phyloP scores from a whole-genome alignment of 2,329 filamentous ascomycete species.

The Trichoderma sp. region DNA sequence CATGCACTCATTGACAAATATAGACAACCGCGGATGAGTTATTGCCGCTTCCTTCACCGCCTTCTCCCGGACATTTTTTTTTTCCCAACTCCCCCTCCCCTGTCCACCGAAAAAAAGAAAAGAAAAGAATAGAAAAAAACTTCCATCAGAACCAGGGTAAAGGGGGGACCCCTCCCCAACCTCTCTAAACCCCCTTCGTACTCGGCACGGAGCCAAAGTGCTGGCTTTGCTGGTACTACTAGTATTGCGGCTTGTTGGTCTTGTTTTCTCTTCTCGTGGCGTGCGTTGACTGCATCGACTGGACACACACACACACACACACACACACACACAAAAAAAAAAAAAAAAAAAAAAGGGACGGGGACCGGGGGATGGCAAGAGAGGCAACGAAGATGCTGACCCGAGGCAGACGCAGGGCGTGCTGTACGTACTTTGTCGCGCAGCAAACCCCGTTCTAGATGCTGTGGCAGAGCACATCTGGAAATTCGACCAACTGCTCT shows the following conservation, averaged over 20 bases:
- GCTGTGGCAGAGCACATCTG: background rate
- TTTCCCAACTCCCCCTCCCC: background rate
- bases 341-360: background rate
- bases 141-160: background rate
- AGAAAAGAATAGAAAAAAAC: background rate
- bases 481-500: no score
- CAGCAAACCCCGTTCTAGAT: constrained; percentile 16
- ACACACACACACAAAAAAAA: no score
- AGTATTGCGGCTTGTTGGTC: no score
- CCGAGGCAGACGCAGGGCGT: constrained; percentile 15
- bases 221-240: no score
- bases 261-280: background rate
- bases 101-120: background rate
- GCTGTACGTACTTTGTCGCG: constrained; percentile 16
- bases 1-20: background rate
- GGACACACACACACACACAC: no score
- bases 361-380: background rate
- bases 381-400: constrained; percentile 10
- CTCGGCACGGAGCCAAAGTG: background rate
- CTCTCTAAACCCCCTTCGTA: background rate
- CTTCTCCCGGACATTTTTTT: background rate
- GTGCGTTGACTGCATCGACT: background rate
- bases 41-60: constrained; percentile 11
- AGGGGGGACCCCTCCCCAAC: background rate
- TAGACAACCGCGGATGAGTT: background rate